Evolutionary conservation across 331 rosid species (phyloP).

Genomic region (Pyracantha coccinea): DNA sequence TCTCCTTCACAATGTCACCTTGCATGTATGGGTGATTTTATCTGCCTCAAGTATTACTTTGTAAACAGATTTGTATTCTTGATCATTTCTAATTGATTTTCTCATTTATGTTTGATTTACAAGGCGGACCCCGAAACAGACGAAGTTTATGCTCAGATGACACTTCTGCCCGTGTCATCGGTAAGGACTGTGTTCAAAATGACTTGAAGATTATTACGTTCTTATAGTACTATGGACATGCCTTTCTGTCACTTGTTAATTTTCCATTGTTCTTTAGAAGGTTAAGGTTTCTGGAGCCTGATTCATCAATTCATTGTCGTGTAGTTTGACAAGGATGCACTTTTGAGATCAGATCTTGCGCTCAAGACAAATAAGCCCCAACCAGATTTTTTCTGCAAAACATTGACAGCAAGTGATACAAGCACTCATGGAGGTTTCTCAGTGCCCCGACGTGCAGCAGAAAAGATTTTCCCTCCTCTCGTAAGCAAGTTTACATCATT

Average conservation of each 20-base stretch:
- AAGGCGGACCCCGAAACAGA: slow-evolving; percentile 97
- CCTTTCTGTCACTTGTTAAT: neutral
- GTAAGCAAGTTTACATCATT: slow-evolving; percentile 28
- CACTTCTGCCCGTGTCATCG: slow-evolving; percentile 65
- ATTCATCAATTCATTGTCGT: neutral
- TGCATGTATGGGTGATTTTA: slow-evolving; percentile 49
- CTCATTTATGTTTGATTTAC: neutral
- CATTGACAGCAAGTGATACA: slow-evolving; percentile 94
- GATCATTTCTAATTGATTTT: neutral
- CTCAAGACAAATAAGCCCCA: slow-evolving; percentile 78
- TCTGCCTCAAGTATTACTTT: neutral
- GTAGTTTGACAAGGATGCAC: slow-evolving; percentile 81
- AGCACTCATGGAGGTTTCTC: slow-evolving; percentile 99
- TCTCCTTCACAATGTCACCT: slow-evolving; percentile 70
- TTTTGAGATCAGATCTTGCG: slow-evolving; percentile 78
- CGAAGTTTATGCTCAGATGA: slow-evolving; percentile 95
- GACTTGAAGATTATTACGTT: neutral
- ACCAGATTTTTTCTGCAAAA: slow-evolving; percentile 91
- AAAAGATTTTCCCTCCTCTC: slow-evolving; percentile 88
- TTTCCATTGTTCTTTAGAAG: neutral
- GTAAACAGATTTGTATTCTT: neutral
- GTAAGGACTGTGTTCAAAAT: slow-evolving; percentile 33
- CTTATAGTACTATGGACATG: neutral
- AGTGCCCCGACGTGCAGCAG: slow-evolving; percentile 96
- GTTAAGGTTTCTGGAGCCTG: slow-evolving; percentile 1